A percentile compares a stretch with the other conserved stretches of the same genome.
phyloP scores from a whole-genome alignment of 176 grass and related monocot species.

The Urochloa ruziziensis region DNA sequence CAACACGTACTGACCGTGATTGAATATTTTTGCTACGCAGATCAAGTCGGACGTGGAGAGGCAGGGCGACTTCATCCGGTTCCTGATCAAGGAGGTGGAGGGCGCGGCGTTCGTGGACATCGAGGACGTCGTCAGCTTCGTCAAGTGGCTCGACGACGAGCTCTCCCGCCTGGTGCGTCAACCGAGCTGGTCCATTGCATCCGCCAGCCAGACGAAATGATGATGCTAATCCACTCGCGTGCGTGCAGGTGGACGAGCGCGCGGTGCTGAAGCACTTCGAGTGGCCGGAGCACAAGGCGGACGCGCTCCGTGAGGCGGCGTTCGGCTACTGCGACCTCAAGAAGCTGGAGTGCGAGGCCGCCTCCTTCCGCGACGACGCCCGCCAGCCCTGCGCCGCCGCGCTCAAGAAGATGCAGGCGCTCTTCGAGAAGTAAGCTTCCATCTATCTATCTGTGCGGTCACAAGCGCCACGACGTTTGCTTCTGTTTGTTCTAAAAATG shows the following conservation, averaged over 20 bases:
- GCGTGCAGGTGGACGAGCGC: conserved; percentile 85
- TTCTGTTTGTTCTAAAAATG: background rate
- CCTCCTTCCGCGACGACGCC: conserved; percentile 61
- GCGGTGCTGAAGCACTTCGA: conserved; percentile 99
- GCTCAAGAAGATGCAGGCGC: conserved; percentile 93
- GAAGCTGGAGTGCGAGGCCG: conserved; percentile 65
- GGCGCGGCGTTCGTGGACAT: conserved; percentile 61
- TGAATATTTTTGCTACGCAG: conserved; percentile 25
- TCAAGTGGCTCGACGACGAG: conserved; percentile 99
- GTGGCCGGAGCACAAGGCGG: conserved; percentile 98
- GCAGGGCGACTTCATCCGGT: conserved; percentile 85
- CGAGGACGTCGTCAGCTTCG: conserved; percentile 85
- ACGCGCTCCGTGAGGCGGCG: conserved; percentile 94
- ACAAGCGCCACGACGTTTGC: background rate
- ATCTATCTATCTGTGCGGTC: background rate
- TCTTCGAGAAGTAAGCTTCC: conserved; percentile 76
- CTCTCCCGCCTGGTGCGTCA: conserved; percentile 75
- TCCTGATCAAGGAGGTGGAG: conserved; percentile 88
- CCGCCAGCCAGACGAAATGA: too few species aligned
- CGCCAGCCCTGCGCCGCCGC: conserved; percentile 65
- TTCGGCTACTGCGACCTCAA: conserved; percentile 92
- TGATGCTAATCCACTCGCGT: background rate
- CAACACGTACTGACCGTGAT: background rate
- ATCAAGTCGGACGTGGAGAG: conserved; percentile 90
- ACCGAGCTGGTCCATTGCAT: fast-evolving